Percentiles rank a stretch among this genome's conserved stretches.
Conservation (phyloP, 176 grass and related monocot genomes). For the Phoenix roebelenii region DNA sequence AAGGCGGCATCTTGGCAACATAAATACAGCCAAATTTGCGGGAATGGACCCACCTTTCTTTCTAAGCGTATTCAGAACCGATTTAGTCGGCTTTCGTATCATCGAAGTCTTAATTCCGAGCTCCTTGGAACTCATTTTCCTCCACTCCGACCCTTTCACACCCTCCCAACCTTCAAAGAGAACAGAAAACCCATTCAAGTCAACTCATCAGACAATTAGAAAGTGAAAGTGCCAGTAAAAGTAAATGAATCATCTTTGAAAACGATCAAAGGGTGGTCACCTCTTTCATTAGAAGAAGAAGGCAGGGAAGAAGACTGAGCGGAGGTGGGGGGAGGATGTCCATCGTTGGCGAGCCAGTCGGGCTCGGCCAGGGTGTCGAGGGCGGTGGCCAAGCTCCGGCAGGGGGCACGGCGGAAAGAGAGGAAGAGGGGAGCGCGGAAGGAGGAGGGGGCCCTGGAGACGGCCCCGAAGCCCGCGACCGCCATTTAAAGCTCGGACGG, state of each 20-base stretch:
- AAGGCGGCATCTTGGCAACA: background rate
- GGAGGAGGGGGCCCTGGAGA: conserved; percentile 27
- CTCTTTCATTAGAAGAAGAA: conserved; percentile 13
- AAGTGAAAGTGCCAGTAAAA: too few species aligned
- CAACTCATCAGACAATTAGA: too few species aligned
- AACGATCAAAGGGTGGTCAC: background rate
- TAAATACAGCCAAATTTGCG: too few species aligned
- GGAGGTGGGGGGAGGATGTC: background rate
- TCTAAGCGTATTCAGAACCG: conserved; percentile 60
- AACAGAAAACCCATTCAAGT: too few species aligned
- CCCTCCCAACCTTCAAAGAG: conserved; percentile 26
- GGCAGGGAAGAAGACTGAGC: background rate
- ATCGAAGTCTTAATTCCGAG: conserved; percentile 66
- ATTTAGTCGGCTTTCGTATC: conserved; percentile 66
- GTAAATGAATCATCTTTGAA: background rate
- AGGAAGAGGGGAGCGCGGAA: conserved; percentile 26
- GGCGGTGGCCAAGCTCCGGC: conserved; percentile 18
- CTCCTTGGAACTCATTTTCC: conserved; percentile 47
- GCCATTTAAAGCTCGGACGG: conserved; percentile 43
- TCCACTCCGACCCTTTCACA: conserved; percentile 45
- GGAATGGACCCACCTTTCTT: conserved; percentile 43
- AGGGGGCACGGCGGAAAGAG: conserved; percentile 18
- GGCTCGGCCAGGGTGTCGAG: conserved; percentile 18
- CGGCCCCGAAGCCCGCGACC: conserved; percentile 32
- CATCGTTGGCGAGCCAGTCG: background rate